Base-by-base conservation (phyloP, 2,329 filamentous ascomycete genomes). In the Arthrinium phaeospermum region DNA sequence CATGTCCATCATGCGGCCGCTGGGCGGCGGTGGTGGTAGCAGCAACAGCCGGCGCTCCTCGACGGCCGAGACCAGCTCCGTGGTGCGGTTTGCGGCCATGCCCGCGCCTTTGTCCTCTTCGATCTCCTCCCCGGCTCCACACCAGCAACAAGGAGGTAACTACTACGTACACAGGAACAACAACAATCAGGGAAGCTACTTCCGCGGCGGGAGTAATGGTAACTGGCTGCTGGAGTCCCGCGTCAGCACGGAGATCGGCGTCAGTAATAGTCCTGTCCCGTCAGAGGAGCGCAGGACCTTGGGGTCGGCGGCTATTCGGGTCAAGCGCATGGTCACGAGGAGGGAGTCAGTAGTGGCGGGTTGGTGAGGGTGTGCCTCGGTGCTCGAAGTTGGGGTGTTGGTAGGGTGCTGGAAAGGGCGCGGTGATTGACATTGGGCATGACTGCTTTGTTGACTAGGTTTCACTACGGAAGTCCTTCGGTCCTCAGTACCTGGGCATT, bases 261-360 rank as follows among this genome's bases (percentile, higher is more conserved):
- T 34, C 19, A 64, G 57, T 64, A 64, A 19, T 34, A 64, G 57
- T 24, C 34, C 57, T 8, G 57, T 37, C 4, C 57, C 57, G 3
- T 64, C 30, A 8, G 57, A 64, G 10, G 57, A 41, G 22, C 34
- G 57, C 22, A 64, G 57, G 57, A n/a, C 12, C 8, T n/a, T 64
- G 10, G 57, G 57, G 57, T 41, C 34, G 16, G 57, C 57, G 34
- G 57, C 57, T 22, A 64, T 64, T 41, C 57, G 57, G 30, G 34
- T 64, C 4, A 41, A 64, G 57, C 34, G 57, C 34, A 64, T 64
- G 57, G 57, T 64, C 14, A 64, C 34, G 57, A n/a, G 34, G 34
- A 64, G 57, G 34, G 57, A 41, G 19, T 64, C 57, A 19, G 10
- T 64, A 4, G 57, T 24, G 57, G 57, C 19, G 19, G 57, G 57